Conservation (phyloP, 2,329 filamentous ascomycete genomes). For the Biscogniauxia sp. region DNA sequence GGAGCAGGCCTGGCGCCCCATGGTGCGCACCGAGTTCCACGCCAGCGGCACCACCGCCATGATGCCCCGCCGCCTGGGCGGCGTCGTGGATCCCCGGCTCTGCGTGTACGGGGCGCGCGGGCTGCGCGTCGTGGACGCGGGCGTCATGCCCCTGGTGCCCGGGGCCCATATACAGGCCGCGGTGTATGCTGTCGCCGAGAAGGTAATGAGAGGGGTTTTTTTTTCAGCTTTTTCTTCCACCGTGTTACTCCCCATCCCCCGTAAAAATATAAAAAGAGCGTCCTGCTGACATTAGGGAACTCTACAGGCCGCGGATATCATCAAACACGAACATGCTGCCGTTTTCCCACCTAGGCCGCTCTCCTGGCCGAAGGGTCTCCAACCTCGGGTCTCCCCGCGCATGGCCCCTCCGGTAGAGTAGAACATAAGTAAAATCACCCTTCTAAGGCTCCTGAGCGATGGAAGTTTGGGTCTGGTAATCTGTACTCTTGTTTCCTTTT, state of each 20-base stretch:
- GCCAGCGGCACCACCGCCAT: conserved; percentile 42
- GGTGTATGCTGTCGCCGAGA: conserved; percentile 33
- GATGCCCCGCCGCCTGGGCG: conserved; percentile 41
- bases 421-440: too few relatives aligned
- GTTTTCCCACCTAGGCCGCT: not conserved
- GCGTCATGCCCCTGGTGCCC: conserved; percentile 44
- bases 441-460: too few relatives aligned
- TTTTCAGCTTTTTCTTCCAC: not conserved
- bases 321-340: not conserved
- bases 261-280: too few relatives aligned
- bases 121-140: conserved; percentile 44
- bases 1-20: conserved; percentile 17
- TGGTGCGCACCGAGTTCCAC: conserved; percentile 42
- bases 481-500: too few relatives aligned
- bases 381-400: not conserved
- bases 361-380: not conserved
- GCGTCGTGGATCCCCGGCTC: conserved; percentile 42
- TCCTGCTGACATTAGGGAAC: not conserved
- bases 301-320: not conserved
- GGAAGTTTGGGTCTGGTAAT: too few relatives aligned
- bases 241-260: too few relatives aligned
- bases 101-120: conserved; percentile 43
- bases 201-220: conserved; percentile 36
- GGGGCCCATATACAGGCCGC: conserved; percentile 33
- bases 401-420: not conserved